Evolutionary conservation across 2,329 filamentous ascomycete species (phyloP).

Genomic region (Coniochaeta ligniaria): DNA sequence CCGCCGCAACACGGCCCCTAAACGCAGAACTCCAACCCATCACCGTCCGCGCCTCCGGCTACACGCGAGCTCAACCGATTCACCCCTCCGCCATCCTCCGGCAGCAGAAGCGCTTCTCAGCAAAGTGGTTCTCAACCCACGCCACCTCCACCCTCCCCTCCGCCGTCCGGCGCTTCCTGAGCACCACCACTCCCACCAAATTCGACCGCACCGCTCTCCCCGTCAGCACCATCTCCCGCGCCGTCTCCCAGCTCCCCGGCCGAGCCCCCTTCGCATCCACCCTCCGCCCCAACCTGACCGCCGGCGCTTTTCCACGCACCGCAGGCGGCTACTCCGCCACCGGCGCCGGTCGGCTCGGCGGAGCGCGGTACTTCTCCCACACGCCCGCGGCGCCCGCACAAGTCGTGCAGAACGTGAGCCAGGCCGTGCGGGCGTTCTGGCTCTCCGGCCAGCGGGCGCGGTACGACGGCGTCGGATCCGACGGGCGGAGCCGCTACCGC

Average conservation of each 20-base stretch:
- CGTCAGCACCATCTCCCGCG: slow-evolving; percentile 39
- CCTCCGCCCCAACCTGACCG: slow-evolving; percentile 85
- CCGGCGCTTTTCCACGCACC: slow-evolving; percentile 74
- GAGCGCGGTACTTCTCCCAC: slow-evolving; percentile 84
- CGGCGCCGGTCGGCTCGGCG: slow-evolving; percentile 62
- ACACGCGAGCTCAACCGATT: slow-evolving; percentile 39
- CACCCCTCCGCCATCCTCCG: slow-evolving; percentile 43
- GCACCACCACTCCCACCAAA: slow-evolving; percentile 28
- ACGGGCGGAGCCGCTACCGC: slow-evolving; percentile 74
- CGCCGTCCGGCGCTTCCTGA: slow-evolving; percentile 44
- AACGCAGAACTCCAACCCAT: slow-evolving; percentile 37
- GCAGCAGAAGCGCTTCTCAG: slow-evolving; percentile 39
- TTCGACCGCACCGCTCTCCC: slow-evolving; percentile 43
- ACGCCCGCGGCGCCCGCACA: slow-evolving; percentile 78
- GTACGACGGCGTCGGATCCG: slow-evolving; percentile 69
- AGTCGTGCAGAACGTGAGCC: slow-evolving; percentile 91
- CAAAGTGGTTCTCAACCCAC: slow-evolving; percentile 41
- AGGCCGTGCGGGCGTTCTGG: slow-evolving; percentile 85
- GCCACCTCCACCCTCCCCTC: slow-evolving; percentile 33
- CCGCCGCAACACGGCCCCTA: slow-evolving; percentile 33
- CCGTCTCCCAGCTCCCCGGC: slow-evolving; percentile 56
- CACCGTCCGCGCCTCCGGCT: slow-evolving; percentile 29
- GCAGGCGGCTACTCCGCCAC: slow-evolving; percentile 79
- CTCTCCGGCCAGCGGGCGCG: slow-evolving; percentile 84
- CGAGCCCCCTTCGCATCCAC: slow-evolving; percentile 82